These are phyloP conservation scores for Pyracantha coccinea DNA, from an alignment of 331 rosid species.

Conservation along the genomic window DNA sequence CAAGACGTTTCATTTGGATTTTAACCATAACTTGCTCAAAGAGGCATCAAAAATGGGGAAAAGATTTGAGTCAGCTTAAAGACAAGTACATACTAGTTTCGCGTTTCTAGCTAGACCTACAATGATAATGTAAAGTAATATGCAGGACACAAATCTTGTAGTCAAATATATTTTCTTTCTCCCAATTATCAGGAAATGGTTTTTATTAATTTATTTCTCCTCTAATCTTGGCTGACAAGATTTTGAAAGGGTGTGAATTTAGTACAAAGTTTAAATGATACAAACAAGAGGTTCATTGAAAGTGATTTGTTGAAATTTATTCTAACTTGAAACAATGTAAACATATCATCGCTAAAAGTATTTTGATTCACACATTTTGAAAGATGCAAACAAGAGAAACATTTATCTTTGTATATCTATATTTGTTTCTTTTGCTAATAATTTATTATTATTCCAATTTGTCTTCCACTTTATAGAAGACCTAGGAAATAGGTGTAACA, in stretches of 20 bases:
- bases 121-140: background rate
- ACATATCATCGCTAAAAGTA: background rate
- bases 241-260: background rate
- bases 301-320: background rate
- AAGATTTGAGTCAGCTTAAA: too few species aligned
- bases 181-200: background rate
- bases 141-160: background rate
- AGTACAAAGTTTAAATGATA: background rate
- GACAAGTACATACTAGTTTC: background rate
- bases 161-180: background rate
- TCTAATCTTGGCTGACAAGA: background rate
- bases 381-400: background rate
- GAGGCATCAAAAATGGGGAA: background rate
- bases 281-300: background rate
- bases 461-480: background rate
- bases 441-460: background rate
- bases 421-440: background rate
- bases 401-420: background rate
- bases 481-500: background rate
- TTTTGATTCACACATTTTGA: background rate
- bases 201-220: background rate
- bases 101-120: background rate
- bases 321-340: too few species aligned
- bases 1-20: background rate
- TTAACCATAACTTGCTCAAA: background rate